Conservation (phyloP, 331 rosid genomes). For the Pyrus hybrid region DNA sequence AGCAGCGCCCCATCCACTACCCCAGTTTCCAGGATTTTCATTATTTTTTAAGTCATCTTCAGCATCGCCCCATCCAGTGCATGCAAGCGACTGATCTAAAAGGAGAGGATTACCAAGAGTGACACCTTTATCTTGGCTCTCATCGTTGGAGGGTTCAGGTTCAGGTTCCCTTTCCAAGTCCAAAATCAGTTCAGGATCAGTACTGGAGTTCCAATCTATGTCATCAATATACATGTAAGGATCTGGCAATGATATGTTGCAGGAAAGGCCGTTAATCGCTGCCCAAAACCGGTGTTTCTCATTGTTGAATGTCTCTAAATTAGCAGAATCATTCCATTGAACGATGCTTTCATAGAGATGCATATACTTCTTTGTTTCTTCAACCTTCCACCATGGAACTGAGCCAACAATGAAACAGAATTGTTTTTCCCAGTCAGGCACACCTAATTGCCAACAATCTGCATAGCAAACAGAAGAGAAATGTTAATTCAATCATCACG, state of each 20-base stretch:
- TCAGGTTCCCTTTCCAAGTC: conserved; percentile 61
- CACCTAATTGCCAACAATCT: conserved; percentile 36
- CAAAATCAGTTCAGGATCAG: conserved; percentile 47
- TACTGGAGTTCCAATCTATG: conserved; percentile 57
- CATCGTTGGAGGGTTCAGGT: background rate
- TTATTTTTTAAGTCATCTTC: conserved; percentile 24
- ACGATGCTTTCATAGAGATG: conserved; percentile 36
- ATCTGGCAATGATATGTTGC: conserved; percentile 52
- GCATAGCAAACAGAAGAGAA: background rate
- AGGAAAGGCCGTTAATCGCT: conserved; percentile 34
- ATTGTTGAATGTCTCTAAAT: conserved; percentile 64
- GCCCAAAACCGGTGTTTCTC: conserved; percentile 72
- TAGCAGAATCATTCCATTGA: conserved; percentile 78
- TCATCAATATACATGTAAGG: conserved; percentile 49
- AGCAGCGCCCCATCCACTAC: conserved; percentile 10
- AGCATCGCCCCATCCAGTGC: conserved; percentile 64
- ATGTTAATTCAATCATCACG: conserved; percentile 13
- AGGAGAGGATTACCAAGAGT: conserved; percentile 26
- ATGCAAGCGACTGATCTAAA: conserved; percentile 30
- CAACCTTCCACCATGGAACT: conserved; percentile 57
- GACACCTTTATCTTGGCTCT: conserved; percentile 16
- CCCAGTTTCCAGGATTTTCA: conserved; percentile 22
- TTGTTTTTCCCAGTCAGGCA: conserved; percentile 74
- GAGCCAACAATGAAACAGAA: conserved; percentile 52
- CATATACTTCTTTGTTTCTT: conserved; percentile 51